A percentile compares a stretch with the other conserved stretches of the same genome.
phyloP scores from a whole-genome alignment of 2,329 filamentous ascomycete genomes.

The Pleomassaria siparia region DNA sequence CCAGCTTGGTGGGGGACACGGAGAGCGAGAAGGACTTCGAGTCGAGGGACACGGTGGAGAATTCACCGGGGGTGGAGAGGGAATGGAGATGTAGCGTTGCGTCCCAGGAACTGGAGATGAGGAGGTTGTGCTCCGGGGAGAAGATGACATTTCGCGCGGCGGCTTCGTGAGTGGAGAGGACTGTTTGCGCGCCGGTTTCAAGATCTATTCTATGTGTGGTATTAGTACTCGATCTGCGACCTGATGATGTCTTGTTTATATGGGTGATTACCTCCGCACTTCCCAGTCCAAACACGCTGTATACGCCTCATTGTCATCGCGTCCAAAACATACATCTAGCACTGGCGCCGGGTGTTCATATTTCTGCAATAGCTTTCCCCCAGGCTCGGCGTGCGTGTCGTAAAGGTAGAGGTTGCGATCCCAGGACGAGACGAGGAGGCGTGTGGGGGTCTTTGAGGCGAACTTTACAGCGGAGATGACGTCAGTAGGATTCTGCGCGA shows the following conservation, averaged over 20 bases:
- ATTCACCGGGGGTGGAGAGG: constrained; percentile 55
- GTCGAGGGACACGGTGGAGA: constrained; percentile 70
- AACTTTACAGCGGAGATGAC: constrained; percentile 86
- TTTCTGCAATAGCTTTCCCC: constrained; percentile 67
- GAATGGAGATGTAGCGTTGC: constrained; percentile 84
- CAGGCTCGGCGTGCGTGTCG: constrained; percentile 64
- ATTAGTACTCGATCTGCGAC: not conserved
- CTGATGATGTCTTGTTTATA: constrained; percentile 18
- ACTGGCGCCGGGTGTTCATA: constrained; percentile 84
- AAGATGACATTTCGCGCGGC: constrained; percentile 85
- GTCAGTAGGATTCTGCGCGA: constrained; percentile 79
- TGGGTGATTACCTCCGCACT: constrained; percentile 66
- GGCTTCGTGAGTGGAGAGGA: constrained; percentile 75
- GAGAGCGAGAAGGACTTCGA: constrained; percentile 88
- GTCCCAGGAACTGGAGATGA: constrained; percentile 94
- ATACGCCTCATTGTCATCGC: constrained; percentile 79
- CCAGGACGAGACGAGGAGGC: constrained; percentile 91
- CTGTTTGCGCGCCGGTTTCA: constrained; percentile 68
- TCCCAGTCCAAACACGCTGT: constrained; percentile 84
- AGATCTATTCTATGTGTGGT: constrained; percentile 59
- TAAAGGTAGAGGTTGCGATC: constrained; percentile 91
- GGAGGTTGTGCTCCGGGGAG: constrained; percentile 70
- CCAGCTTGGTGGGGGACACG: constrained; percentile 77
- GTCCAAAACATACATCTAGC: constrained; percentile 88
- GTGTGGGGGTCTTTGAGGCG: constrained; percentile 72